These are phyloP conservation scores for Eurotiales sp. DNA, from an alignment of 2,329 filamentous ascomycete species.

Conservation along the genomic window DNA sequence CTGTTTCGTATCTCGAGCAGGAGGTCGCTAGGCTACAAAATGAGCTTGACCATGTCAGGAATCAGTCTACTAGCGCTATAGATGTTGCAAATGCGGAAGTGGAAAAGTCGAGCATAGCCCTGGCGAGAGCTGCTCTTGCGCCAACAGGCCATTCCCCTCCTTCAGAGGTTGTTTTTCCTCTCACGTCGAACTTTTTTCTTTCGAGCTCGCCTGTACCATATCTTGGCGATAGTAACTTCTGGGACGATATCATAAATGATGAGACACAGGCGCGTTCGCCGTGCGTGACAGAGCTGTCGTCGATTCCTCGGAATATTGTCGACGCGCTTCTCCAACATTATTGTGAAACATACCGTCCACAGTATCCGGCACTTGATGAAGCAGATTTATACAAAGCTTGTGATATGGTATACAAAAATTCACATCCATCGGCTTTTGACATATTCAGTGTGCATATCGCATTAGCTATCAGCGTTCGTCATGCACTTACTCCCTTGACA, in stretches of 20 bases:
- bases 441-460: neutral
- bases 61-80: too few species aligned
- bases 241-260: too few species aligned
- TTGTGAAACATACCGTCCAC: neutral
- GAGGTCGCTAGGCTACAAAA: neutral
- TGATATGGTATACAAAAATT: neutral
- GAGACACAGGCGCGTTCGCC: too few species aligned
- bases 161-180: too few species aligned
- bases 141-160: too few species aligned
- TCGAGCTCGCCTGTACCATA: too few species aligned
- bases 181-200: too few species aligned
- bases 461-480: neutral
- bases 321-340: neutral
- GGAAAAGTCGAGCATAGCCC: neutral
- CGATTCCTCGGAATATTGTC: conserved; percentile 1
- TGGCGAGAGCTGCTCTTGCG: too few species aligned
- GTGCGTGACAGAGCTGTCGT: too few species aligned
- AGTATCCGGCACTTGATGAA: neutral
- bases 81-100: too few species aligned
- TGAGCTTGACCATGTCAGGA: neutral
- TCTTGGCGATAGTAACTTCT: too few species aligned
- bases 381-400: neutral
- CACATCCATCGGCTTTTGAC: neutral
- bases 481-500: too few species aligned
- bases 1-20: neutral